Conservation (phyloP, 441 rosid genomes). For the Iberis amara region DNA sequence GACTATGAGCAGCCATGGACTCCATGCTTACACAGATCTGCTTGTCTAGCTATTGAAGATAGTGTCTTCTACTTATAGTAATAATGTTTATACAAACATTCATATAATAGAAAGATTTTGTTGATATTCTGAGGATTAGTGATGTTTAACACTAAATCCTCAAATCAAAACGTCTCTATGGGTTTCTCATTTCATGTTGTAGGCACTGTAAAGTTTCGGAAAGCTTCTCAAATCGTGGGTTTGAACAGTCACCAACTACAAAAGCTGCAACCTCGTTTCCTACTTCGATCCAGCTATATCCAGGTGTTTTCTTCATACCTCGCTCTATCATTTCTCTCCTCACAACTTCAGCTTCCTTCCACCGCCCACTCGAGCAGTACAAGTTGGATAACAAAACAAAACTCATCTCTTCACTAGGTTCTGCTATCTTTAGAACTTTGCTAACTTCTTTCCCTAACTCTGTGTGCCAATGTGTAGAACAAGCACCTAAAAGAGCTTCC, state of each 20-base stretch:
- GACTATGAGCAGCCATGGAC: conserved; percentile 49
- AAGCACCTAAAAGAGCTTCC: conserved; percentile 65
- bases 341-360: conserved; percentile 69
- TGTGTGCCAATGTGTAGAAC: conserved; percentile 41
- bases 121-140: conserved; percentile 20
- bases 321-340: conserved; percentile 49
- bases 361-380: conserved; percentile 50
- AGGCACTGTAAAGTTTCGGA: conserved; percentile 30
- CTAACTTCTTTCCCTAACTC: conserved; percentile 39
- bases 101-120: conserved; percentile 15
- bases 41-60: conserved; percentile 40
- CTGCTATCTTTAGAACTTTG: conserved; percentile 33
- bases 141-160: no score
- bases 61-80: not conserved
- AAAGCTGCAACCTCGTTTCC: conserved; percentile 40
- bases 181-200: conserved; percentile 43
- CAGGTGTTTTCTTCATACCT: conserved; percentile 64
- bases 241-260: conserved; percentile 41
- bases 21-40: conserved; percentile 54
- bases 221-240: conserved; percentile 33
- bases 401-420: conserved; percentile 48
- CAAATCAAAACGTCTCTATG: no score
- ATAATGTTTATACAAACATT: conserved; percentile 19
- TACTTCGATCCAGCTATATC: conserved; percentile 82
- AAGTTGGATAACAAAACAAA: conserved; percentile 60